Conservation (phyloP, 1,139 yeast genomes). For the Nakaseomyces glabratus region DNA sequence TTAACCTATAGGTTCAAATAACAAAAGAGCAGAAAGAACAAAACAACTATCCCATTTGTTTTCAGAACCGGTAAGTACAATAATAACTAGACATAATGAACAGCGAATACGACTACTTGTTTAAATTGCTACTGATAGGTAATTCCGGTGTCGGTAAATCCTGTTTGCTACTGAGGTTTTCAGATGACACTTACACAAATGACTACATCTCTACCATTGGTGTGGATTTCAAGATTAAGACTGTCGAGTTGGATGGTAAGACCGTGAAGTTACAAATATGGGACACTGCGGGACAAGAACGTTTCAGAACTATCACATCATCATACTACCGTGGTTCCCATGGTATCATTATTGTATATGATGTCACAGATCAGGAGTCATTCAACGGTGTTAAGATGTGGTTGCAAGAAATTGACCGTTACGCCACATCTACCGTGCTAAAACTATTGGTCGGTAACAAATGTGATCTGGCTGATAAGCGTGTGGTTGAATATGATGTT, state of each 20-base stretch:
- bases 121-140: constrained; percentile 87
- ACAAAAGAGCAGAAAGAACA: no score
- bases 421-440: constrained; percentile 96
- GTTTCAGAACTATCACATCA: constrained; percentile 95
- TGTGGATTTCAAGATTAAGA: constrained; percentile 95
- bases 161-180: constrained; percentile 86
- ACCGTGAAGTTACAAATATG: constrained; percentile 95
- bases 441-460: constrained; percentile 94
- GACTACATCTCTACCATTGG: constrained; percentile 97
- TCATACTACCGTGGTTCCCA: constrained; percentile 98
- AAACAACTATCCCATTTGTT: no score
- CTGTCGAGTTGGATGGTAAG: constrained; percentile 93
- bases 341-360: constrained; percentile 95
- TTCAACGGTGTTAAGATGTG: constrained; percentile 97
- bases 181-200: constrained; percentile 95
- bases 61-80: no score
- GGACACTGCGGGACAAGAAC: constrained; percentile 99
- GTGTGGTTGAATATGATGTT: constrained; percentile 90
- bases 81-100: constrained; percentile 46
- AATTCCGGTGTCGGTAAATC: constrained; percentile 99
- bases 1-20: no score
- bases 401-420: constrained; percentile 97
- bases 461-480: constrained; percentile 88
- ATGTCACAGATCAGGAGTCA: constrained; percentile 95
- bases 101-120: constrained; percentile 92